Percentiles rank a stretch among this genome's conserved stretches.
These are phyloP conservation scores for Chaetomium strumarium DNA, from an alignment of 2,329 filamentous ascomycete genomes.

Conservation along the genomic window DNA sequence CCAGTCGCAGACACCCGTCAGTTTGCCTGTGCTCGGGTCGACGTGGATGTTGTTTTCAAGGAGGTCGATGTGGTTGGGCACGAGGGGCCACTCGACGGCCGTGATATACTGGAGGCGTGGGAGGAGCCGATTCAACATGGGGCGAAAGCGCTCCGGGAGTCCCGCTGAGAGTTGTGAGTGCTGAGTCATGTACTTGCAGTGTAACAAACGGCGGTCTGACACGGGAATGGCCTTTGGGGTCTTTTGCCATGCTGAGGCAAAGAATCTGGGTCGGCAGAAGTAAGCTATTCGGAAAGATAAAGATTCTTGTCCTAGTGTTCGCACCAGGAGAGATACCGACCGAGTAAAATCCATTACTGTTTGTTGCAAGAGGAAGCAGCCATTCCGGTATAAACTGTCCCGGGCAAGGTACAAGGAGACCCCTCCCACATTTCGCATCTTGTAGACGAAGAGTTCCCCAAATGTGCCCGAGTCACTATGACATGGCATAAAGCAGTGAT, in stretches of 20 bases:
- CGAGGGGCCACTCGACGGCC: neutral
- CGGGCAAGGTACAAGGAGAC: constrained; percentile 1
- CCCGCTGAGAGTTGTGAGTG: neutral
- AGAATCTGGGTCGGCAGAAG: neutral
- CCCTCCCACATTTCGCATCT: neutral
- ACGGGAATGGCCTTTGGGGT: neutral
- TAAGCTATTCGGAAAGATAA: neutral
- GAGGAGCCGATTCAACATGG: neutral
- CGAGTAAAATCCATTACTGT: neutral
- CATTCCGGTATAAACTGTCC: neutral
- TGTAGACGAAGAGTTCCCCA: neutral
- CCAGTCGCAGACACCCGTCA: constrained; percentile 4
- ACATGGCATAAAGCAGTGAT: neutral
- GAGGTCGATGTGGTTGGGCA: constrained; percentile 4
- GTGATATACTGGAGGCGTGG: neutral
- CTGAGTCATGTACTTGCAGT: neutral
- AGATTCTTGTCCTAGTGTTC: no score
- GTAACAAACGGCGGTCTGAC: neutral
- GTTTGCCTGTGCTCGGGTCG: neutral
- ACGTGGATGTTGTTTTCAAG: constrained; percentile 6
- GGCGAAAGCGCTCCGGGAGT: neutral
- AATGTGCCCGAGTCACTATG: neutral
- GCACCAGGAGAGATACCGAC: neutral
- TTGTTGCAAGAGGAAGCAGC: neutral
- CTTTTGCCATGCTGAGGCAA: constrained; percentile 3